Base-by-base conservation (phyloP, 305 asterid species). In the Rubia peregrina region DNA sequence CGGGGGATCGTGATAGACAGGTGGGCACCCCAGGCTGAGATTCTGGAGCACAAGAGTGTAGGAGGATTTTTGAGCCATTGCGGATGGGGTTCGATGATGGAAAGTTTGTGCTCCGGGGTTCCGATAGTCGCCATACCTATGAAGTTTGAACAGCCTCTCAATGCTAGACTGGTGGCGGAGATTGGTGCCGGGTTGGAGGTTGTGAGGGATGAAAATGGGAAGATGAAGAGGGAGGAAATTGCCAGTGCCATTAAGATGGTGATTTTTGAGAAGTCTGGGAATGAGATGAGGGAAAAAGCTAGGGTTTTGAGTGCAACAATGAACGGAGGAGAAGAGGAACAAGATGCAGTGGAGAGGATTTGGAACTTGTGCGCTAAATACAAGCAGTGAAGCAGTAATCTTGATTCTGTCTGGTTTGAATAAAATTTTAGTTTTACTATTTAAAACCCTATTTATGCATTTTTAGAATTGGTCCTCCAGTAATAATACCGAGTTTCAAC, bases 61-160 rank as follows among this genome's bases (percentile, higher is more conserved):
- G 75, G 81, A 30, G 81, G 73, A 1, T 77, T 77, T 44, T 17
- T 73, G 40, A 72, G 80, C 44, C 74, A 76, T 14, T 76, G 80
- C 46, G 77, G 80, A 65, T 41, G 33, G 33, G 33, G 33, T 30
- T 30, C 33, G 33, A 3, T 30, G 33, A 30, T 30, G 33, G 33
- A 30, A 30, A 30, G 33, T 30, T 30, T 72, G 33, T 53, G 61
- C 13, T 41, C 33, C 41, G 74, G 80, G 38, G 61, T 61, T n/a
- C 73, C 74, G 12, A 3, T 76, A 4, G 68, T 76, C 1, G 76
- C 68, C 12, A 44, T 76, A 48, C 76, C 80, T 3, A 48, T 61
- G 3, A 44, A 67, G 1, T 7, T 59, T 61, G 76, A 76, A 22
- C 80, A 76, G 48, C 80, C 77, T 11, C 49, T 57, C 2, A 76